Conservation (phyloP, 2,329 filamentous ascomycete species). For the Ophiosphaerella narmari region DNA sequence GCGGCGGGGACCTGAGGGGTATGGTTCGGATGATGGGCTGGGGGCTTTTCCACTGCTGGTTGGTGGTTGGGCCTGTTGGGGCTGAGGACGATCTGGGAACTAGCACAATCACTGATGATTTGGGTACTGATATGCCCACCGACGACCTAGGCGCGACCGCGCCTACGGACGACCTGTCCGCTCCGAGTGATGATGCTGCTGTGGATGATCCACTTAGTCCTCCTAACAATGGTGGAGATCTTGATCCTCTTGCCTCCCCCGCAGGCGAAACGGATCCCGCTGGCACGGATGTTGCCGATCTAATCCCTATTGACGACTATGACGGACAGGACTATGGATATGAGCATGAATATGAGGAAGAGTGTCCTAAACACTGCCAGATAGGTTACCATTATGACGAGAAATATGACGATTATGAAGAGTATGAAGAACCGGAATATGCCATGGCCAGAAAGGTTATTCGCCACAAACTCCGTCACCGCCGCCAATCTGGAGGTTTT, state of each 20-base stretch:
- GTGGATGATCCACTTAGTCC: not conserved
- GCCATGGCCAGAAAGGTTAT: conserved; percentile 1
- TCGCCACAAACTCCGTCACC: not conserved
- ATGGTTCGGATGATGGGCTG: too few relatives aligned
- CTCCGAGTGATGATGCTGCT: not conserved
- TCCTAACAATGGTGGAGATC: too few relatives aligned
- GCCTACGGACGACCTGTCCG: not conserved
- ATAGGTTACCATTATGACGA: not conserved
- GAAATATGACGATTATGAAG: not conserved
- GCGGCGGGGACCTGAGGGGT: too few relatives aligned
- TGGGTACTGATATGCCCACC: not conserved
- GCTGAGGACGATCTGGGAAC: not conserved
- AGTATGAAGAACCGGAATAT: not conserved
- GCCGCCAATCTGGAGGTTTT: conserved; percentile 6
- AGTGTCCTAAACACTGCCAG: not conserved
- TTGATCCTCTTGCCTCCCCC: too few relatives aligned
- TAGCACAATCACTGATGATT: not conserved
- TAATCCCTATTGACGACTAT: not conserved
- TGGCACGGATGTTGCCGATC: too few relatives aligned
- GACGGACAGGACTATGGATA: conserved; percentile 4
- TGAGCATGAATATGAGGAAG: not conserved
- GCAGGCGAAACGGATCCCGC: too few relatives aligned
- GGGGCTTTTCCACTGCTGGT: not conserved
- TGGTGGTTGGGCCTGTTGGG: not conserved
- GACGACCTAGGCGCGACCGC: not conserved